These are phyloP conservation scores for Tillandsia leiboldiana DNA, from an alignment of 176 grass and related monocot genomes.

Conservation along the genomic window DNA sequence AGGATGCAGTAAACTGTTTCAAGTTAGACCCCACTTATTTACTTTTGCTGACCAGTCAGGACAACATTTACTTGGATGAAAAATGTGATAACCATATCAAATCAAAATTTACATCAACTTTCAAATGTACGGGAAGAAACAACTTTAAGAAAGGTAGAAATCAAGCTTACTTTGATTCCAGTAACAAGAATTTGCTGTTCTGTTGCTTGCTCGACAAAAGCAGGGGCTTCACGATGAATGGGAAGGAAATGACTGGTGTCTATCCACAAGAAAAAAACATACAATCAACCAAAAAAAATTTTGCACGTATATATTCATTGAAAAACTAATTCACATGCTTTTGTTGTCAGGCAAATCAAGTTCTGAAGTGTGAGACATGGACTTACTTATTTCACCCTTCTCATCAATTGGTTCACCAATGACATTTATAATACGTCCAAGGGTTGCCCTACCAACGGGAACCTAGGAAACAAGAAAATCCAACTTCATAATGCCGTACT, in stretches of 20 bases:
- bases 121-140: not conserved
- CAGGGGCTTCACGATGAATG: constrained; percentile 83
- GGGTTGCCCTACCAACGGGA: constrained; percentile 88
- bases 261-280: constrained; percentile 16
- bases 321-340: not conserved
- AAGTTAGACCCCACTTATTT: no score
- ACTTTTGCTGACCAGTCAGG: no score
- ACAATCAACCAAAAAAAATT: constrained; percentile 10
- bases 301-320: not conserved
- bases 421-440: constrained; percentile 89
- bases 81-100: not conserved
- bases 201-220: constrained; percentile 92
- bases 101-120: not conserved
- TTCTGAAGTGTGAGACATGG: not conserved
- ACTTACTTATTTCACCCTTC: constrained; percentile 81
- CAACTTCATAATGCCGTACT: not conserved
- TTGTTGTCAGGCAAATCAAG: not conserved
- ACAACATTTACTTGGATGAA: no score
- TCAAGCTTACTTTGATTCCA: constrained; percentile 63
- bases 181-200: constrained; percentile 96
- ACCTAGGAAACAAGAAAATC: constrained; percentile 35
- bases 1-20: no score
- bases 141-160: not conserved
- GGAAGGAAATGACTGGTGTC: constrained; percentile 72
- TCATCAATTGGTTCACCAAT: constrained; percentile 90